Evolutionary conservation across 805 yeast genomes (phyloP), one percentile per base, ranked within the genome.

Genomic region (Clavispora santaluciae): DNA sequence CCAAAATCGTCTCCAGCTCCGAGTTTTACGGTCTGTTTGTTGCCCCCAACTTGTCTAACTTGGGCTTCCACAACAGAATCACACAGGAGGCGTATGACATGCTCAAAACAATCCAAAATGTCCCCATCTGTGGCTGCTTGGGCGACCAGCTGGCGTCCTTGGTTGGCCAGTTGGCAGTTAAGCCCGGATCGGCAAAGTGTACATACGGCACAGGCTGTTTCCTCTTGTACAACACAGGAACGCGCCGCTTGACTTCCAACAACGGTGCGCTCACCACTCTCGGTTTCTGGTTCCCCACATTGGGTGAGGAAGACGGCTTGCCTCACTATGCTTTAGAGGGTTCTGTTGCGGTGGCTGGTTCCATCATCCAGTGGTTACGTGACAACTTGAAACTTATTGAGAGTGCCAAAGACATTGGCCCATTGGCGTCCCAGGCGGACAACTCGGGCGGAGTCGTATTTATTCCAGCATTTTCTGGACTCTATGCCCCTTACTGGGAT

Each of bases 141-240:
- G 97, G 97, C 44, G 98, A 90, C 66, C 98, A 90, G 68, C 79
- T 90, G 41, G 88, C 96, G 2, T 93, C 97, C 2, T 64, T 91
- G 45, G 95, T 89, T 37, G 98, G 97, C 26, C 96, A 90, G 64
- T 64, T 86, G 63, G 96, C 96, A 1, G 78, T 88, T 54, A 73
- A 77, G 48, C 74, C 78, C 33, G 96, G 96, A 41, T 79, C 83
- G 34, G 96, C 96, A 34, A 90, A 90, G 64, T 88, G 95, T 72
- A 90, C 98, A 9, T 90, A 89, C 57, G 98, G 98, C 48, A 90
- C 98, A 1, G 98, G 98, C 46, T 86, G 95, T 61, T 90, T 90
- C 72, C 64, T 90, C 46, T 71, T 91, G 48, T 87, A 84, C 72
- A 90, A 90, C 64, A 86, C 95, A 2, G 98, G 98, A 43, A 63